These are phyloP conservation scores for Knufia fluminis DNA, from an alignment of 2,329 filamentous ascomycete genomes.

Conservation along the genomic window DNA sequence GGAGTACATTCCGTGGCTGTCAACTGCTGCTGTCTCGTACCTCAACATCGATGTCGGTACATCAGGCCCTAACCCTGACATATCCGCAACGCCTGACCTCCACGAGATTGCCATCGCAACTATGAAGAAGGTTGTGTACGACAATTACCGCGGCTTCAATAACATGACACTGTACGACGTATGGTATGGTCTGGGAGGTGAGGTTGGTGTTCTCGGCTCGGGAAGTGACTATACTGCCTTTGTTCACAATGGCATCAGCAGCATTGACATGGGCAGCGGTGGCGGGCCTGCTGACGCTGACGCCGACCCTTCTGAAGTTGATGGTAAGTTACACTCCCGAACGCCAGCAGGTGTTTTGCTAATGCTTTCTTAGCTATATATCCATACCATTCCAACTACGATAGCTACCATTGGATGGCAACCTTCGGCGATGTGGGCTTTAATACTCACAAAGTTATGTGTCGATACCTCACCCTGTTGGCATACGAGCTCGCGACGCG, in stretches of 20 bases:
- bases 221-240: constrained; percentile 69
- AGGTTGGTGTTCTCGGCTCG: constrained; percentile 58
- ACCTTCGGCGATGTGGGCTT: constrained; percentile 55
- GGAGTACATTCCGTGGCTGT: constrained; percentile 75
- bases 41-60: constrained; percentile 76
- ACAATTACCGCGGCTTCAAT: constrained; percentile 34
- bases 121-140: constrained; percentile 56
- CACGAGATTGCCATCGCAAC: constrained; percentile 2
- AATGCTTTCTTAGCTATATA: too few species aligned
- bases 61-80: constrained; percentile 53
- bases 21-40: constrained; percentile 64
- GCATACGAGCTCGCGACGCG: constrained; percentile 35
- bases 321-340: too few species aligned
- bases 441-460: constrained; percentile 41
- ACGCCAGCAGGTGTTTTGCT: too few species aligned
- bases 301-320: too few species aligned
- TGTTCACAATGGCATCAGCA: constrained; percentile 61
- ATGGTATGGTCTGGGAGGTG: constrained; percentile 44
- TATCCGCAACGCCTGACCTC: constrained; percentile 64
- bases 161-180: constrained; percentile 38
- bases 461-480: constrained; percentile 37
- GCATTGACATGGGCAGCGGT: constrained; percentile 54
- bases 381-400: constrained; percentile 78
- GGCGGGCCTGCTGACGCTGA: constrained; percentile 34
- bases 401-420: constrained; percentile 77